Conservation (phyloP, 208 protist species). For the Trypanosoma grayi region DNA sequence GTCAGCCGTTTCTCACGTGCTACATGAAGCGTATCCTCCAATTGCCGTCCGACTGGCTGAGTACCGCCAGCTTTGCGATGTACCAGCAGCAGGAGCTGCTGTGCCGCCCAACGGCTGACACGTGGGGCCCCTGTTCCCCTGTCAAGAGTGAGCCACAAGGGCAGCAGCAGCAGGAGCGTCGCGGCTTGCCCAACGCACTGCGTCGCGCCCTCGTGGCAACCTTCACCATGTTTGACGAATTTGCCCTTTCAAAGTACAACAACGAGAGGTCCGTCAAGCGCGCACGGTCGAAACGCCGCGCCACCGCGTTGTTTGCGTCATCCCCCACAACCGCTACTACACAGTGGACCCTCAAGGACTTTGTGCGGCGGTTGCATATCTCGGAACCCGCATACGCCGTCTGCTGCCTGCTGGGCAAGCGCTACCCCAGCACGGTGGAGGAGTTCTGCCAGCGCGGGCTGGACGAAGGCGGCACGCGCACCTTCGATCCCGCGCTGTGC, state of each 20-base stretch:
- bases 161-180: not conserved
- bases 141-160: not conserved
- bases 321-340: no score
- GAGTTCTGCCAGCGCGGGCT: constrained; percentile 55
- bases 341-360: constrained; percentile 69
- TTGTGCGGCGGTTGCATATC: constrained; percentile 86
- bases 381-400: constrained; percentile 71
- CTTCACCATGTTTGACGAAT: constrained; percentile 91
- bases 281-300: constrained; percentile 42
- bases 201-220: constrained; percentile 75
- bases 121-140: not conserved
- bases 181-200: constrained; percentile 78
- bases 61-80: constrained; percentile 85
- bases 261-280: constrained; percentile 76
- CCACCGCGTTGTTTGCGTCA: no score
- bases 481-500: constrained; percentile 69
- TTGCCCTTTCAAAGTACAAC: constrained; percentile 94
- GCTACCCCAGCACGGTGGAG: constrained; percentile 82
- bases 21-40: constrained; percentile 85
- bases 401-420: constrained; percentile 92
- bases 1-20: constrained; percentile 74
- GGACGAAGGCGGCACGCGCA: constrained; percentile 12
- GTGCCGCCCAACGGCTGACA: not conserved
- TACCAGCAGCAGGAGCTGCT: constrained; percentile 2
- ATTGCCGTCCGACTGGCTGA: constrained; percentile 94